phyloP scores from a whole-genome alignment of 139 green algal species.

The Pleodorina starrii region DNA sequence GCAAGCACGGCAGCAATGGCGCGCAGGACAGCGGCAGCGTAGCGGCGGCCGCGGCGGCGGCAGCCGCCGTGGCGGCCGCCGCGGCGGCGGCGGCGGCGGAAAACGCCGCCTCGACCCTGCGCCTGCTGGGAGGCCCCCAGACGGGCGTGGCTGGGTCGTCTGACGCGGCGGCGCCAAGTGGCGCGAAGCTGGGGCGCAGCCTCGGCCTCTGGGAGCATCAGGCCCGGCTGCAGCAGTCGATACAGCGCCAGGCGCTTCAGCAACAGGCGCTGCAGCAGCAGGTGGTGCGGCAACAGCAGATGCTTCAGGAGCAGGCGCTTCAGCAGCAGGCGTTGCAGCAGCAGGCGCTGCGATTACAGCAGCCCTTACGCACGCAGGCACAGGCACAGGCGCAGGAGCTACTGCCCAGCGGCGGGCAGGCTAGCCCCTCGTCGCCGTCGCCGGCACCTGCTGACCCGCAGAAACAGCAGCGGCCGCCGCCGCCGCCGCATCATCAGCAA shows the following conservation, averaged over 20 bases:
- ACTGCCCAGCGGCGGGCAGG: too few species aligned
- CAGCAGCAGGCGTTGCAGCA: neutral
- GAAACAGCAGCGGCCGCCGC: neutral
- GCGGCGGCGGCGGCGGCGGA: neutral
- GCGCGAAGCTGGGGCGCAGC: neutral
- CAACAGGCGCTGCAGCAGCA: neutral
- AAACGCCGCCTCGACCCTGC: too few species aligned
- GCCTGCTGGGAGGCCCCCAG: neutral
- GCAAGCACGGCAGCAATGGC: conserved; percentile 12
- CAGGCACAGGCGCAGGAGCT: too few species aligned
- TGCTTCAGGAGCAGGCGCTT: neutral
- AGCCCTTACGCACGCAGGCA: neutral
- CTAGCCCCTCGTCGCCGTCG: neutral
- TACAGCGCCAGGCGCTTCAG: neutral
- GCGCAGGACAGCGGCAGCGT: neutral
- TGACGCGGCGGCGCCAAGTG: neutral
- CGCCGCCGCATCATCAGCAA: neutral
- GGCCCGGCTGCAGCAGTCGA: neutral
- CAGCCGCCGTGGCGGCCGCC: neutral
- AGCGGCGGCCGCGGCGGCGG: neutral
- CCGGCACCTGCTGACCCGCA: too few species aligned
- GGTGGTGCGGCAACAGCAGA: neutral
- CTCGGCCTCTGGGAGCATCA: neutral
- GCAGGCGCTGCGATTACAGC: neutral
- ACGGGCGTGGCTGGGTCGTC: neutral